A percentile compares a stretch with the other conserved stretches of the same genome.
phyloP scores from a whole-genome alignment of 345 rosid species.

The Aegle marmelos region DNA sequence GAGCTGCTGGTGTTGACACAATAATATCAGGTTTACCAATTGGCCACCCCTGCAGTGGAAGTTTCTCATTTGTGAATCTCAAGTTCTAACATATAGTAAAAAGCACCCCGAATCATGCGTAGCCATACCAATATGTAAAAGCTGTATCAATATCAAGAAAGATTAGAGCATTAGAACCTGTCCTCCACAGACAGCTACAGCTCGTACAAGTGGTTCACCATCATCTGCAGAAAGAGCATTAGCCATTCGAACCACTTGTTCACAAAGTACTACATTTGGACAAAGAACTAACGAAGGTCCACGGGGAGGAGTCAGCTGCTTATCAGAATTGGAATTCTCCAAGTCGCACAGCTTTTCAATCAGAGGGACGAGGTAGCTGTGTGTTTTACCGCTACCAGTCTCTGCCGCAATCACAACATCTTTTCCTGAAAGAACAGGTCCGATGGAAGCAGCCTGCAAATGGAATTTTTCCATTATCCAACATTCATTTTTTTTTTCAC shows the following conservation, averaged over 20 bases:
- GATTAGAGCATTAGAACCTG: constrained; percentile 45
- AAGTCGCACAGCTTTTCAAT: constrained; percentile 48
- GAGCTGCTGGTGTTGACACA: constrained; percentile 90
- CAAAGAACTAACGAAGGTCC: constrained; percentile 70
- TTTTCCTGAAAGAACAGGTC: constrained; percentile 70
- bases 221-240: constrained; percentile 52
- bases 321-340: constrained; percentile 11
- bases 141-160: not conserved
- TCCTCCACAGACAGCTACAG: constrained; percentile 67
- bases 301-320: constrained; percentile 12
- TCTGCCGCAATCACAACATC: constrained; percentile 93
- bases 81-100: constrained; percentile 6
- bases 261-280: constrained; percentile 86
- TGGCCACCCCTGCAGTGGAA: constrained; percentile 85
- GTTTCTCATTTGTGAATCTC: constrained; percentile 13
- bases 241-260: constrained; percentile 93
- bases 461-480: not conserved
- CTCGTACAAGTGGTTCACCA: constrained; percentile 66
- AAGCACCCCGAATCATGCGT: not conserved
- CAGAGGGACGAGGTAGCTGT: constrained; percentile 74
- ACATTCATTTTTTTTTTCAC: not conserved
- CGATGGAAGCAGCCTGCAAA: constrained; percentile 63
- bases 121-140: not conserved
- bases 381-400: constrained; percentile 96
- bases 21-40: constrained; percentile 62